A percentile compares a stretch with the other conserved stretches of the same genome.
Conservation (phyloP, 2,329 filamentous ascomycete genomes). For the Aphanocladium album region DNA sequence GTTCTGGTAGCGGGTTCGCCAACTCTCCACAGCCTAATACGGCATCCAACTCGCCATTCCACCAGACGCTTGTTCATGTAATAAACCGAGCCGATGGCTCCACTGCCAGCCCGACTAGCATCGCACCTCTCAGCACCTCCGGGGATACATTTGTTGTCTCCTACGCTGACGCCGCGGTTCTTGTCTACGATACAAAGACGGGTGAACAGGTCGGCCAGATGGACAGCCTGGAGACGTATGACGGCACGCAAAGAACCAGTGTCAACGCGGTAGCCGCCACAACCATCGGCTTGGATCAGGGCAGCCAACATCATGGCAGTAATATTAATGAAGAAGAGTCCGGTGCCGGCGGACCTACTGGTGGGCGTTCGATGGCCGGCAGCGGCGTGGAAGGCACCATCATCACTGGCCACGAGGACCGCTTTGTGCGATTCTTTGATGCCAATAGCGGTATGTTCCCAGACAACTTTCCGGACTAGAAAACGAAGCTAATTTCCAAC, state of each 20-base stretch:
- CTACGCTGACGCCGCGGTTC: constrained; percentile 82
- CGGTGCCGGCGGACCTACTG: constrained; percentile 74
- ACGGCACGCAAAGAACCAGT: constrained; percentile 70
- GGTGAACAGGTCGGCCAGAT: constrained; percentile 90
- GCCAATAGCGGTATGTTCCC: constrained; percentile 85
- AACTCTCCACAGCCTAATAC: constrained; percentile 85
- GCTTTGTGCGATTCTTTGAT: constrained; percentile 95
- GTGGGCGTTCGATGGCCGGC: constrained; percentile 57
- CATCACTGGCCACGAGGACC: constrained; percentile 94
- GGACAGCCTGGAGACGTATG: constrained; percentile 91
- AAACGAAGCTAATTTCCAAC: constrained; percentile 13
- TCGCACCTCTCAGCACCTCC: constrained; percentile 75
- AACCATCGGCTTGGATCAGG: constrained; percentile 73
- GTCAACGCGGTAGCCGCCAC: constrained; percentile 91
- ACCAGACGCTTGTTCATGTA: constrained; percentile 81
- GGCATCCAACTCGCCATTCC: constrained; percentile 79
- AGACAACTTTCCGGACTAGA: background rate
- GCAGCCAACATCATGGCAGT: constrained; percentile 44
- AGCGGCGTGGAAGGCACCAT: constrained; percentile 87
- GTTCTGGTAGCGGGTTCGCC: constrained; percentile 86
- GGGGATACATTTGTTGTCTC: constrained; percentile 91
- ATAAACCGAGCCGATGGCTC: constrained; percentile 65
- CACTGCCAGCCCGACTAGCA: constrained; percentile 78
- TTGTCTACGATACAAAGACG: constrained; percentile 87
- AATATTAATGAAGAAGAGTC: constrained; percentile 67